These are phyloP conservation scores for Hordeum pubiflorum DNA, from an alignment of 202 grass and related monocot species.

Conservation along the genomic window DNA sequence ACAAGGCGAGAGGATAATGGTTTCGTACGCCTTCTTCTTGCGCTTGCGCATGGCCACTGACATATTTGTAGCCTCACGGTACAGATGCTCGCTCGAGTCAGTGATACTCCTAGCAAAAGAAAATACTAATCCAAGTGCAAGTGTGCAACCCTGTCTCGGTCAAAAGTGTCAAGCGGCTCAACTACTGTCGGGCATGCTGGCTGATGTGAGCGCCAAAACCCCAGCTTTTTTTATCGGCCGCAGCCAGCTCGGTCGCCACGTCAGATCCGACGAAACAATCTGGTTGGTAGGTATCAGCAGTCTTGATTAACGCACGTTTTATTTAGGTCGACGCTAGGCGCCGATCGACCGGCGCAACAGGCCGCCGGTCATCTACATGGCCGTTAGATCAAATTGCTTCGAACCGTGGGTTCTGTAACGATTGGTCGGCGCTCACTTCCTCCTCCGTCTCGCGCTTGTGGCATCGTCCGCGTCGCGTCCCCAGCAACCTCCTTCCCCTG, in stretches of 20 bases:
- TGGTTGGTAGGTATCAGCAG: neutral
- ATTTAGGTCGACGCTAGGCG: no score
- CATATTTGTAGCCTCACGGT: neutral
- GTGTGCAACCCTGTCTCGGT: slow-evolving; percentile 2
- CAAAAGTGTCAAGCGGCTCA: neutral
- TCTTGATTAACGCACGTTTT: no score
- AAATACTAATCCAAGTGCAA: neutral
- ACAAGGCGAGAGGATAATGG: neutral
- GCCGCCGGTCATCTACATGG: no score
- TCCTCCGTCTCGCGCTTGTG: no score
- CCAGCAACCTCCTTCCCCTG: no score
- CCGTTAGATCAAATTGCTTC: no score
- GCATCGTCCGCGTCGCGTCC: no score
- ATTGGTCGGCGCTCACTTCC: no score
- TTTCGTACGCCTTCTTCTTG: neutral
- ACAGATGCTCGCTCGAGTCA: neutral
- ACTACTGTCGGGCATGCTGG: slow-evolving; percentile 17
- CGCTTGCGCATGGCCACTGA: slow-evolving; percentile 10
- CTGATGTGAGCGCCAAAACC: neutral
- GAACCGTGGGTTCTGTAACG: no score
- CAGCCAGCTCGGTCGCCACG: neutral
- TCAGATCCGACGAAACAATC: neutral
- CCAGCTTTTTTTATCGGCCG: neutral
- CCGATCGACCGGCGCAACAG: no score
- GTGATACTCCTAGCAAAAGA: neutral